Evolutionary conservation across 257 asterid species (phyloP).

Genomic region (Lavandula angustifolia): DNA sequence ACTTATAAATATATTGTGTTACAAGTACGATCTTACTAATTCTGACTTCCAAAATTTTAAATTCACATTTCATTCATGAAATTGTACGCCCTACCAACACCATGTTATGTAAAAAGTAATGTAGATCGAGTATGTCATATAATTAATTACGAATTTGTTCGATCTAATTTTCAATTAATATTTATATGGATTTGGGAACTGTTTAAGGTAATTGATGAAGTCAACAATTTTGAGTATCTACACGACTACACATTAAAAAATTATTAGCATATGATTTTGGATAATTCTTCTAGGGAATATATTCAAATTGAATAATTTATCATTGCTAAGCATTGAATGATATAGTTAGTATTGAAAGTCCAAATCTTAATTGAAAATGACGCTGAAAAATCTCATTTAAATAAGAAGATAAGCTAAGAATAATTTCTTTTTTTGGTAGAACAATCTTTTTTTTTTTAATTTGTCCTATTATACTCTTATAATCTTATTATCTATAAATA

Average conservation of each 20-base stretch:
- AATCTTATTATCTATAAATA: constrained; percentile 24
- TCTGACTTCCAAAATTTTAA: no score
- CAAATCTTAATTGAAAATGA: constrained; percentile 24
- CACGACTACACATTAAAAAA: not conserved
- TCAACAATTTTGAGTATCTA: no score
- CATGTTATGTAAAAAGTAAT: no score
- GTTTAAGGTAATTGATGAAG: no score
- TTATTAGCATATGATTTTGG: constrained; percentile 15
- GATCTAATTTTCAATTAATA: no score
- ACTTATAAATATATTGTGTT: no score
- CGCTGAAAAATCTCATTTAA: constrained; percentile 23
- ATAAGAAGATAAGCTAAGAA: constrained; percentile 30
- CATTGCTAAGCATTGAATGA: not conserved
- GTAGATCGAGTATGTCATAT: no score
- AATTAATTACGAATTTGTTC: not conserved
- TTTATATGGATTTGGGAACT: no score
- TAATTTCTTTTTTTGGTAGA: not conserved
- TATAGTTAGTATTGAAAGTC: no score
- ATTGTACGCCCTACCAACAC: no score
- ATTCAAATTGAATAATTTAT: not conserved
- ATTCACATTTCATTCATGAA: no score
- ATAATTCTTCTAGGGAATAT: constrained; percentile 17
- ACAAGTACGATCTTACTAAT: no score
- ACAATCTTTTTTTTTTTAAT: not conserved
- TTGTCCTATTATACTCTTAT: not conserved